Base-by-base conservation (phyloP, 1,139 yeast species). In the Chernovozyma sophiae-reginae region DNA sequence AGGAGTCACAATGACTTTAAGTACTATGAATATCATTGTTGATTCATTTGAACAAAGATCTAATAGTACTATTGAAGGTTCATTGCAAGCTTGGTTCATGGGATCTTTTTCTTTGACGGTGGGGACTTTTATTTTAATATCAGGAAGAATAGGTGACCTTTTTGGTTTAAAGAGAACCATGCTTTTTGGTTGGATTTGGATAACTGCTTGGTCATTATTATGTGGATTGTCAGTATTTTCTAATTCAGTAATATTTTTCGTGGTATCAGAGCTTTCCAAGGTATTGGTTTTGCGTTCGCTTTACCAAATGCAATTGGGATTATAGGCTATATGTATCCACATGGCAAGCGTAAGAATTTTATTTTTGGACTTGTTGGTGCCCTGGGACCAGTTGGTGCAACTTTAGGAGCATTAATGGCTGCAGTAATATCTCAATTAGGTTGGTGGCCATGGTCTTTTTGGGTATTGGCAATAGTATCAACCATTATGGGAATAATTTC, bases 381-480 rank as follows among this genome's bases (percentile, higher is more conserved):
- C 5, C 67, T 69, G 48, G 80, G 79, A 0, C 81, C 82, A 4
- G 52, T 64, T 2, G 82, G 82, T 12, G 81, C 81, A 1, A 60
- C 71, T 3, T 33, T 72, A 18, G 78, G 79, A 1, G 68, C 68
- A 2, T 42, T 75, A 2, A 65, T 74, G 60, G 71, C 77, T 3
- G 79, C 74, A 0, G 52, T 72, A 2, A 62, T 72, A 18, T 68
- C 70, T 3, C 64, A 72, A 31, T 47, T 52, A 24, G 56, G 61
- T 30, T 58, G 67, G 57, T 74, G 80, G 78, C 72, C 76, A 2
- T 75, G 80, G 80, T 63, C 68, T 7, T 76, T 72, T 41, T 74
- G 72, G 58, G 51, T 74, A 0, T 56, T 69, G 42, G 53, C 70
- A 2, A 69, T 75, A 1, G 53, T 62, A 2, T 48, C 71, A 14